Evolutionary conservation across 306 rosid species (phyloP).

Genomic region (Trichosanthes truncata): DNA sequence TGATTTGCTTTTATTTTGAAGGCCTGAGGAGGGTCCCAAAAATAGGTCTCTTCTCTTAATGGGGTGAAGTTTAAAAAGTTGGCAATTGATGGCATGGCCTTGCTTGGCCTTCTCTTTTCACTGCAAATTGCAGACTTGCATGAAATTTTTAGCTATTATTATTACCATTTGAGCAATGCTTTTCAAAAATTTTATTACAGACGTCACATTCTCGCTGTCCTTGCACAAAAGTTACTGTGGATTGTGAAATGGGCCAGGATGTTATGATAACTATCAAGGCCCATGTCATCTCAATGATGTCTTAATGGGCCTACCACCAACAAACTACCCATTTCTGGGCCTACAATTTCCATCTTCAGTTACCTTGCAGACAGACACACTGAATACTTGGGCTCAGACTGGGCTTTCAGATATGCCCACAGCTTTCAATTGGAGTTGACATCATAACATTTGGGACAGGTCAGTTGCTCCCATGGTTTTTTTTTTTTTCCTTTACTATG

Average conservation of each 20-base stretch:
- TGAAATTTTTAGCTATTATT: not conserved
- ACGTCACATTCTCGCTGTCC: not conserved
- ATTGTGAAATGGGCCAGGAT: not conserved
- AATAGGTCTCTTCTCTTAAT: not conserved
- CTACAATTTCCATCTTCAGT: not conserved
- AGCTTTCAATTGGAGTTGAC: not conserved
- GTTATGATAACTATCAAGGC: not conserved
- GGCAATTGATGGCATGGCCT: not conserved
- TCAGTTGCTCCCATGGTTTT: not conserved
- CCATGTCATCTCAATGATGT: conserved; percentile 5
- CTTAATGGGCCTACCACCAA: not conserved
- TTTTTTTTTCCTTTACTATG: no score
- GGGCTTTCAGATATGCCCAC: conserved; percentile 3
- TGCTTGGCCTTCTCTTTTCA: not conserved
- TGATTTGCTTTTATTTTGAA: conserved; percentile 23
- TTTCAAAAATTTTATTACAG: not conserved
- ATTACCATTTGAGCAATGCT: not conserved
- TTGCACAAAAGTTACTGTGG: not conserved
- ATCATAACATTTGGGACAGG: not conserved
- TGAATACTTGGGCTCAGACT: conserved; percentile 4
- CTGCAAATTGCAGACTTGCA: conserved; percentile 11
- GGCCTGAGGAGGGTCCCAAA: not conserved
- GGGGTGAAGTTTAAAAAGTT: conserved; percentile 5
- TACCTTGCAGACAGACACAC: not conserved
- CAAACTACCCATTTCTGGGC: not conserved